Evolutionary conservation across 768 basidiomycete genomes (phyloP), one percentile per base, ranked within the genome.

Genomic region (Harrya chromipes): DNA sequence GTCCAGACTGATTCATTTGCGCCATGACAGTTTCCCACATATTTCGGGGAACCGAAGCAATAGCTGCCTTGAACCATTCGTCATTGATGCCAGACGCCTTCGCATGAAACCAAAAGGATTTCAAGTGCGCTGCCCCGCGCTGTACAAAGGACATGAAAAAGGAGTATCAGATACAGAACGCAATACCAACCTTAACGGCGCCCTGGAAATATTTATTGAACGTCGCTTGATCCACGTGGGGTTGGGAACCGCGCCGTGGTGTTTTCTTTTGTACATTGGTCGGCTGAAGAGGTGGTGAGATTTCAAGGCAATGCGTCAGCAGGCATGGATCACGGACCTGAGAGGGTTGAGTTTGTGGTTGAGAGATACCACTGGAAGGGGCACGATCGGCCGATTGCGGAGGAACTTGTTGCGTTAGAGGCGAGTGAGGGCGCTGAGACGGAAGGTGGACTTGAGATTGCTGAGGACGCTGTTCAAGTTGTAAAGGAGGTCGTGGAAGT

Each of bases 181-280:
- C 43, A 41, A 33, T 13, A 54, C 65, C 4, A 43, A 67, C 66
- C 37, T 55, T 46, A 8, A 56, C 42, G 13, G 54, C 59, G 1
- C 6, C 17, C 33, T 62, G 67, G 27, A 67, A 69, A 23, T 35
- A 36, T 17, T 48, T 52, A 23, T 55, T 42, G 21, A 68, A 67
- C 14, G 16, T 47, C 12, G 52, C 60, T 42, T 54, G 53, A 40
- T 55, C 52, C 11, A 16, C 14, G 16, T 8, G 31, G 23, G 19
- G 21, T 14, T 43, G 46, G 31, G 38, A 16, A 1, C 8, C 37
- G 7, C 19, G 46, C 23, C 46, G 63, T n/a, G 14, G 20, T 36
- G 13, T 38, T 29, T 52, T 48, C 20, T 50, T 50, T 46, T 50
- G 61, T n/a, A 24, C 35, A 14, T 26, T 39, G 19, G 11, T 39